Evolutionary conservation across 495 filamentous ascomycete species (phyloP).

Genomic region (Hypoxylon cercidicola): DNA sequence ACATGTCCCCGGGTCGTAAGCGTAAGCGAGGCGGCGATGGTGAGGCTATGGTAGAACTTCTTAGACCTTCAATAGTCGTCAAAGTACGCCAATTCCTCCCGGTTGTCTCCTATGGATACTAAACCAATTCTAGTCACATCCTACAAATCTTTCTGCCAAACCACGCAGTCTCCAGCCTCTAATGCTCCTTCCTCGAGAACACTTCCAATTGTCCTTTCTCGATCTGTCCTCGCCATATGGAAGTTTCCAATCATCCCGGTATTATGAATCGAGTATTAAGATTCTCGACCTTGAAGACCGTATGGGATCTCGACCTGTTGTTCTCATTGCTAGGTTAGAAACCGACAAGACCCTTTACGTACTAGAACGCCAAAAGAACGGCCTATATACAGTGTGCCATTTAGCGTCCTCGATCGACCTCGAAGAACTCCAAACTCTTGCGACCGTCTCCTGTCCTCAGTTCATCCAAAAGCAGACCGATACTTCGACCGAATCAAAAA

Average conservation of each 20-base stretch:
- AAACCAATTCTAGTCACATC: conserved; percentile 62
- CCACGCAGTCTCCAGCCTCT: conserved; percentile 69
- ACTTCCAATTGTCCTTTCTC: conserved; percentile 68
- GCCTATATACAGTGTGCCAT: conserved; percentile 76
- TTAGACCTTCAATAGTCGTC: conserved; percentile 58
- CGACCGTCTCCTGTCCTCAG: conserved; percentile 50
- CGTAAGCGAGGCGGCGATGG: conserved; percentile 41
- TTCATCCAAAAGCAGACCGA: conserved; percentile 32
- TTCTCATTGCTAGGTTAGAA: conserved; percentile 75
- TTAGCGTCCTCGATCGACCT: conserved; percentile 72
- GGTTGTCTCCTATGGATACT: conserved; percentile 12
- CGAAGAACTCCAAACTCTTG: conserved; percentile 54
- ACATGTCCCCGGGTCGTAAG: conserved; percentile 37
- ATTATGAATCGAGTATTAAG: conserved; percentile 70
- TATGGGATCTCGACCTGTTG: conserved; percentile 57
- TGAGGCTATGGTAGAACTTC: conserved; percentile 57
- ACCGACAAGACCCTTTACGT: conserved; percentile 70
- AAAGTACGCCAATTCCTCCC: conserved; percentile 49
- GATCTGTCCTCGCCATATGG: conserved; percentile 65
- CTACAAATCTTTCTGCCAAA: conserved; percentile 64
- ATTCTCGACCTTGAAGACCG: conserved; percentile 69
- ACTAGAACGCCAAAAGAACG: conserved; percentile 73
- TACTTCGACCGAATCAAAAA: conserved; percentile 15
- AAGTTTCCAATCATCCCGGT: conserved; percentile 60
- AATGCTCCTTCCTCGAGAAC: conserved; percentile 68